Evolutionary conservation across 495 filamentous ascomycete species (phyloP).

Genomic region (Cercophora newfieldiana): DNA sequence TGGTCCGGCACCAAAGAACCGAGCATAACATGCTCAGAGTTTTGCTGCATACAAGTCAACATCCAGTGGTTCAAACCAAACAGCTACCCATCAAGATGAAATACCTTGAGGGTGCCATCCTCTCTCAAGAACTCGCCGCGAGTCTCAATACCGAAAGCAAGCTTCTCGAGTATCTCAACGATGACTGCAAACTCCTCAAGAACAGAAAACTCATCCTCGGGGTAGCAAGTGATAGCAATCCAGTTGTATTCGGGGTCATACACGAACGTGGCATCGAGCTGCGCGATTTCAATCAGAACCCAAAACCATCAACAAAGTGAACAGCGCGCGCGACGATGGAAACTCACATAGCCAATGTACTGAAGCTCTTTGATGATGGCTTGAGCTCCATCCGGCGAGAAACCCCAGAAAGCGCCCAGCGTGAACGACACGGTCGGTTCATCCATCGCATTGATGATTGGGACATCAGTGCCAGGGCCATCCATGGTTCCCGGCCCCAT

Average conservation of each 20-base stretch:
- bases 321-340: background rate
- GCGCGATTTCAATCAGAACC: background rate
- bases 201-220: conserved; percentile 27
- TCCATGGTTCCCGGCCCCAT: background rate
- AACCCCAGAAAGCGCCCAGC: conserved; percentile 35
- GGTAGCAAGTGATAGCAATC: conserved; percentile 36
- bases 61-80: background rate
- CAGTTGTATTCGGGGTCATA: conserved; percentile 32
- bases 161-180: background rate
- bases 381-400: conserved; percentile 31
- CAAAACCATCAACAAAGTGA: background rate
- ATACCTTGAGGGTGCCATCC: background rate
- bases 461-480: background rate
- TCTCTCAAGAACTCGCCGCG: background rate
- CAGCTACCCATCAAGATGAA: background rate
- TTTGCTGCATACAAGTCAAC: background rate
- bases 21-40: background rate
- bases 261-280: conserved; percentile 26
- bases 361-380: background rate
- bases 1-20: too few relatives aligned
- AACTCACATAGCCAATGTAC: background rate
- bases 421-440: background rate
- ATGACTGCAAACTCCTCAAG: conserved; percentile 19
- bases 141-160: background rate
- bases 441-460: too few relatives aligned